phyloP scores from a whole-genome alignment of 768 basidiomycete species.

The Leccinum ochraceum region DNA sequence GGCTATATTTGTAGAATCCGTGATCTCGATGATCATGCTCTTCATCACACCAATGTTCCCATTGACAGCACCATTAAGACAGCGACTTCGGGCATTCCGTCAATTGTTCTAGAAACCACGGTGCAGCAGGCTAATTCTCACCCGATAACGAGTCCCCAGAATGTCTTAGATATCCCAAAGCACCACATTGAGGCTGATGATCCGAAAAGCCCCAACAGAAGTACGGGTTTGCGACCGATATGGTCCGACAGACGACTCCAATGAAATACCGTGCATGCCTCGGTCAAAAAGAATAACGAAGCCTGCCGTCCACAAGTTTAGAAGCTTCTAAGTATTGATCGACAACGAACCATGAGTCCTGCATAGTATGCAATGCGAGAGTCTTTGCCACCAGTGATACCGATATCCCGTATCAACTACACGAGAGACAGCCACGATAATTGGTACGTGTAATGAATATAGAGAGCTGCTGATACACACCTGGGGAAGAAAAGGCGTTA shows the following conservation, averaged over 20 bases:
- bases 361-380: slow-evolving; percentile 48
- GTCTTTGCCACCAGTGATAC: slow-evolving; percentile 46
- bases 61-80: slow-evolving; percentile 48
- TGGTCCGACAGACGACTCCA: slow-evolving; percentile 53
- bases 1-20: slow-evolving; percentile 32
- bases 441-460: not conserved
- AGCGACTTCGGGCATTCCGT: slow-evolving; percentile 34
- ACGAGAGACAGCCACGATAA: not conserved
- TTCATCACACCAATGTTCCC: slow-evolving; percentile 59
- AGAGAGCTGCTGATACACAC: slow-evolving; percentile 38
- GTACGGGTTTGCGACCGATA: slow-evolving; percentile 50
- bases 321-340: not conserved
- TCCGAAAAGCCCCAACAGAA: slow-evolving; percentile 46
- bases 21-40: slow-evolving; percentile 47
- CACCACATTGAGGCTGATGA: slow-evolving; percentile 46
- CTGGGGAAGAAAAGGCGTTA: slow-evolving; percentile 69
- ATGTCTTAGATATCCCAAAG: slow-evolving; percentile 50
- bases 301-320: slow-evolving; percentile 30
- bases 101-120: not conserved
- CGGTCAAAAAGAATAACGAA: slow-evolving; percentile 50
- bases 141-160: slow-evolving; percentile 45
- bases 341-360: slow-evolving; percentile 44
- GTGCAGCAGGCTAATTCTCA: slow-evolving; percentile 3
- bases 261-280: slow-evolving; percentile 47
- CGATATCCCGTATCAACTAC: slow-evolving; percentile 33